phyloP scores from a whole-genome alignment of 1,284 basidiomycete species.

The Leccinum subspadiceum region DNA sequence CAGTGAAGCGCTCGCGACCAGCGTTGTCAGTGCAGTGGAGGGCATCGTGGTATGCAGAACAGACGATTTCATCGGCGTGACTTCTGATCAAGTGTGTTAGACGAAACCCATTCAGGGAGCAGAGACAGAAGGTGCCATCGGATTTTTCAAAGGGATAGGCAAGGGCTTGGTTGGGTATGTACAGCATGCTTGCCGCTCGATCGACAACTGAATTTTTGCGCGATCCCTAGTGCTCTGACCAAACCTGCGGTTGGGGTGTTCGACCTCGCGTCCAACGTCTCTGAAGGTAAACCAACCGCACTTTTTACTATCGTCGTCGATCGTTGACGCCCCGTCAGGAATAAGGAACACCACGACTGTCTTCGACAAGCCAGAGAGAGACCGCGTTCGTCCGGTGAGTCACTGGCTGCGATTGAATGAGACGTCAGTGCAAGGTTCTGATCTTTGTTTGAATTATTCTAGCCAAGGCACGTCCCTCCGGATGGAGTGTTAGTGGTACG shows the following conservation, averaged over 20 bases:
- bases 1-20: constrained; percentile 91
- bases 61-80: not conserved
- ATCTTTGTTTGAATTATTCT: not conserved
- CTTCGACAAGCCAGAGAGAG: constrained; percentile 90
- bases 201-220: constrained; percentile 14
- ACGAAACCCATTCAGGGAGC: constrained; percentile 97
- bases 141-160: constrained; percentile 98
- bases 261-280: constrained; percentile 92
- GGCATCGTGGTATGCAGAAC: constrained; percentile 77
- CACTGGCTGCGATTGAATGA: not conserved
- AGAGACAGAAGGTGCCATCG: constrained; percentile 89
- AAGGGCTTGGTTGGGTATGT: constrained; percentile 92
- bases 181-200: constrained; percentile 3
- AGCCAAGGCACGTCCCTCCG: constrained; percentile 84
- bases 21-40: constrained; percentile 94
- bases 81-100: constrained; percentile 35
- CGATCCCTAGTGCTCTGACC: constrained; percentile 70
- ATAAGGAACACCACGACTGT: constrained; percentile 98
- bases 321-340: constrained; percentile 37
- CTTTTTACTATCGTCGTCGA: not conserved
- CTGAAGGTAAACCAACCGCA: constrained; percentile 64
- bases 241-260: constrained; percentile 98
- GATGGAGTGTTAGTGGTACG: constrained; percentile 85
- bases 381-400: constrained; percentile 79
- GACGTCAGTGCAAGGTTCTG: not conserved